Conservation (phyloP, 352 stramenopile species). For the Pythium chondricola region DNA sequence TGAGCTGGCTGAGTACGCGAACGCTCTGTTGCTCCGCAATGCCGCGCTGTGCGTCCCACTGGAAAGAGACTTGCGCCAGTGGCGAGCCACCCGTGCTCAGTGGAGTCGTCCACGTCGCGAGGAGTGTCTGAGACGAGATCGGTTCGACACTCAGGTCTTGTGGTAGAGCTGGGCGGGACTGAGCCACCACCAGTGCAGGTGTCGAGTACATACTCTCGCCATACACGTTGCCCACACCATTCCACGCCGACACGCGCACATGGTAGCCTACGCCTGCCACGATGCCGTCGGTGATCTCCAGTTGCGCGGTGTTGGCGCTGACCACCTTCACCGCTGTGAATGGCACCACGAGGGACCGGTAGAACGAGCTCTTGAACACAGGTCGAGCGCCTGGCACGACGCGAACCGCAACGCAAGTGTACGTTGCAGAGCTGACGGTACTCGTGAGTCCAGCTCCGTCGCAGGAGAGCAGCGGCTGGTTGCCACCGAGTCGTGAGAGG, state of each 20-base stretch:
- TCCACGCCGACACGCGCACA: conserved; percentile 90
- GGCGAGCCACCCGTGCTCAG: conserved; percentile 41
- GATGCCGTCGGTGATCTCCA: conserved; percentile 23
- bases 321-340: conserved; percentile 23
- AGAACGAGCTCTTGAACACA: conserved; percentile 73
- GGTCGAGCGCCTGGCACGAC: conserved; percentile 41
- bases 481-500: conserved; percentile 43
- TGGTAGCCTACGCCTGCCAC: conserved; percentile 56
- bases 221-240: conserved; percentile 86
- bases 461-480: conserved; percentile 50
- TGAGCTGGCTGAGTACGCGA: conserved; percentile 31
- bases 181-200: conserved; percentile 48
- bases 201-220: conserved; percentile 74
- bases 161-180: conserved; percentile 31
- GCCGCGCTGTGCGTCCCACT: conserved; percentile 55
- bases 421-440: conserved; percentile 22
- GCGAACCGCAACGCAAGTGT: conserved; percentile 30
- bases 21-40: conserved; percentile 59
- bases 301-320: conserved; percentile 10
- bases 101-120: conserved; percentile 48
- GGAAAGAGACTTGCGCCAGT: conserved; percentile 42
- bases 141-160: conserved; percentile 41
- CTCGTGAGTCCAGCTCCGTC: conserved; percentile 39
- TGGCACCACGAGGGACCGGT: conserved; percentile 52
- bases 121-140: conserved; percentile 24